Evolutionary conservation across 108 stramenopile genomes (phyloP).

Genomic region (Cyclotella sp.): DNA sequence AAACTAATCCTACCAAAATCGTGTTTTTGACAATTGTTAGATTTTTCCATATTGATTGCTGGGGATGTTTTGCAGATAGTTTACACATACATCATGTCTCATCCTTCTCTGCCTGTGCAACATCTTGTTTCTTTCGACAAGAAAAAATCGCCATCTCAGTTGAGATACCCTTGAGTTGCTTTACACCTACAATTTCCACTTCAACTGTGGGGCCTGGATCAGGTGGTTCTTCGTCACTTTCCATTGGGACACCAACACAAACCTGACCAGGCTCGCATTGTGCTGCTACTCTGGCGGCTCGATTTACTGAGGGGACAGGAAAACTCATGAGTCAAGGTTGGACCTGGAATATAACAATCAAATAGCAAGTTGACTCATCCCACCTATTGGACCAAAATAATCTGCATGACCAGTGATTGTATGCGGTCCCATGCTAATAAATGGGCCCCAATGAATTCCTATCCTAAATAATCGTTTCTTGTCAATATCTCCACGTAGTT

Average conservation of each 20-base stretch:
- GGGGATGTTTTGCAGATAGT: too few relatives aligned
- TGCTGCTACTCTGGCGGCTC: constrained; percentile 54
- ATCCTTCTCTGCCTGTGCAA: background rate
- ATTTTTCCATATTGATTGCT: too few relatives aligned
- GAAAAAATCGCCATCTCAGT: constrained; percentile 45
- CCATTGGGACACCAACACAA: constrained; percentile 49
- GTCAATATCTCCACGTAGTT: constrained; percentile 36
- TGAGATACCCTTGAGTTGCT: constrained; percentile 50
- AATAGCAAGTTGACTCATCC: background rate
- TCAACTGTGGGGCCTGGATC: constrained; percentile 51
- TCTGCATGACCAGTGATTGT: constrained; percentile 57
- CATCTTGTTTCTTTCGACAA: constrained; percentile 35
- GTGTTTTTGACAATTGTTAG: too few relatives aligned
- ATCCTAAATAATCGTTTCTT: constrained; percentile 29
- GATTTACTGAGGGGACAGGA: constrained; percentile 30
- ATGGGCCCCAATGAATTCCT: constrained; percentile 48
- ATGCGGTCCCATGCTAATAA: constrained; percentile 57
- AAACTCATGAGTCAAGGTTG: background rate
- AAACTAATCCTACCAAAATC: too few relatives aligned
- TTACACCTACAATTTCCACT: constrained; percentile 47
- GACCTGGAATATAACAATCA: background rate
- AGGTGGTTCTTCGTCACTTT: constrained; percentile 40
- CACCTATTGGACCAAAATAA: constrained; percentile 59
- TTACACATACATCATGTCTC: background rate
- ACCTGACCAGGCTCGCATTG: constrained; percentile 49